Evolutionary conservation across 2,329 filamentous ascomycete species (phyloP), one percentile per base, ranked within the genome.

Genomic region (Curvularia verruculosa): DNA sequence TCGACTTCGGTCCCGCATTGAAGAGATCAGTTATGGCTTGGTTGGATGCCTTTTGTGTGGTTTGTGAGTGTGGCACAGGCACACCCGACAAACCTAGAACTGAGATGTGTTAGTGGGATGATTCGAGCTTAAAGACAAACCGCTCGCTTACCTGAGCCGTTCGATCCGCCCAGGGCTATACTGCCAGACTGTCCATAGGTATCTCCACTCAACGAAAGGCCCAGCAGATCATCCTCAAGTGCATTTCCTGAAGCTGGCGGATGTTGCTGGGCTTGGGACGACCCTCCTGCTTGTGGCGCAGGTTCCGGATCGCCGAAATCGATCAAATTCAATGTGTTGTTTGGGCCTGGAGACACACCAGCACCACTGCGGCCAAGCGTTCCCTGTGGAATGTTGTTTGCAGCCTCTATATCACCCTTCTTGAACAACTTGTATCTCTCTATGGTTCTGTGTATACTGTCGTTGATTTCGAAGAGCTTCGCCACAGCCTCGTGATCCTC

Each of bases 361-460:
- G 87, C 86, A 48, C 81, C 81, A 59, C 85, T 88, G 23, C 85
- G 87, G 10, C 88, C 86, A 48, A 90, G 83, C 13, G 89, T 93
- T 26, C 93, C 92, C 71, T 90, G 88, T 6, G 92, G 91, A 64
- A 98, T 90, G 75, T 87, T 91, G 63, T 89, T 87, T 15, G 95
- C 92, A 10, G 82, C 92, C 65, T 93, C 91, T 43, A 96, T 76
- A 70, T 99, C 93, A 21, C 95, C 95, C 80, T 95, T 96, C 82
- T 96, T 99, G 78, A 98, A 88, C 53, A 98, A 81, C 82, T 92
- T 96, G 77, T 98, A 99, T 63, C 95, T 84, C 78, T 98, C 92
- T 54, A 98, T 91, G 1, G 95, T 99, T 61, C 94, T 87, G 74
- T 98, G 91, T 85, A 99, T 99, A 79, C 93, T 97, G 77, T 99